Evolutionary conservation across 495 filamentous ascomycete species (phyloP).

Genomic region (Delitschia confertaspora): DNA sequence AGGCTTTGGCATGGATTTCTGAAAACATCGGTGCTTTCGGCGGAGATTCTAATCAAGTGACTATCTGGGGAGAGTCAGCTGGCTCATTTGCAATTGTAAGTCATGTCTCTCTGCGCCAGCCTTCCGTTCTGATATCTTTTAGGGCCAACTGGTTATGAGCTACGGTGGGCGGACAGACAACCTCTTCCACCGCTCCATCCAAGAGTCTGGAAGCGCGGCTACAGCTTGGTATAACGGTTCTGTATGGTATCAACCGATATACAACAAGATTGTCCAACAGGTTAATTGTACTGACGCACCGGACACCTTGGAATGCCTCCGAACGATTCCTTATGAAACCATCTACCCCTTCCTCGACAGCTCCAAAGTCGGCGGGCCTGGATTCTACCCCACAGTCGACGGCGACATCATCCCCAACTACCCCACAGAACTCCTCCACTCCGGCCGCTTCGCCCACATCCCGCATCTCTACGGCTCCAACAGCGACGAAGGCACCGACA

Average conservation of each 20-base stretch:
- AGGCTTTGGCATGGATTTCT: constrained; percentile 20
- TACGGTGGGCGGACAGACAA: constrained; percentile 20
- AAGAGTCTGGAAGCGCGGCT: constrained; percentile 23
- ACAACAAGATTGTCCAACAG: constrained; percentile 24
- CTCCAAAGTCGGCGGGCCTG: constrained; percentile 23
- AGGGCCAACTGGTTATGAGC: constrained; percentile 22
- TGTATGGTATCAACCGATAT: constrained; percentile 28
- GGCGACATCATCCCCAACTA: constrained; percentile 28
- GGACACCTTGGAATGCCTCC: constrained; percentile 25
- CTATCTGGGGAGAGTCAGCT: constrained; percentile 26
- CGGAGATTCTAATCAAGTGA: constrained; percentile 14
- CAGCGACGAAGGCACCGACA: constrained; percentile 26
- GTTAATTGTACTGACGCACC: constrained; percentile 21
- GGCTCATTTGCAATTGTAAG: constrained; percentile 25
- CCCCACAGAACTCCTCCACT: constrained; percentile 21
- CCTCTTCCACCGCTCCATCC: constrained; percentile 26
- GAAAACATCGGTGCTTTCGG: constrained; percentile 24
- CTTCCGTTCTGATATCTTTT: not conserved
- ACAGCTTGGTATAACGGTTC: constrained; percentile 28
- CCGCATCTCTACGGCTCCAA: constrained; percentile 26
- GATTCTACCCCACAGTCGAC: constrained; percentile 27
- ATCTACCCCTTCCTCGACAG: constrained; percentile 25
- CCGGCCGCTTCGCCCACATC: constrained; percentile 24
- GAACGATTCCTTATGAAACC: constrained; percentile 19
- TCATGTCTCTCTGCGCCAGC: not conserved